phyloP scores from a whole-genome alignment of 2,329 filamentous ascomycete species.

The Plectosphaerella plurivora region DNA sequence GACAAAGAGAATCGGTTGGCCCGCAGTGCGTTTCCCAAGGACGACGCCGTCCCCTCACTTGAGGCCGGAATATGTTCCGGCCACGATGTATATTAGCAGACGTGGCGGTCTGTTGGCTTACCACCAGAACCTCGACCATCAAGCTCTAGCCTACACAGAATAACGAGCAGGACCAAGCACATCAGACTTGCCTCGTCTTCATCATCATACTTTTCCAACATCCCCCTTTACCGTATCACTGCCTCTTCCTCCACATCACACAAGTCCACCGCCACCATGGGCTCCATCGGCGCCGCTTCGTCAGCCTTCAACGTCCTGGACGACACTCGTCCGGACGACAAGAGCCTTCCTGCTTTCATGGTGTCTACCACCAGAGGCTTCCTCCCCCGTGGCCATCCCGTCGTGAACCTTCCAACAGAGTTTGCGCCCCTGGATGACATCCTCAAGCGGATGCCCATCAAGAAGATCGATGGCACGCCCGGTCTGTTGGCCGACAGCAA shows the following conservation, averaged over 20 bases:
- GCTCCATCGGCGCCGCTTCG: constrained; percentile 27
- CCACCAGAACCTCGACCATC: constrained; percentile 7
- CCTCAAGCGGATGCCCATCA: constrained; percentile 73
- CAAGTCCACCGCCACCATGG: constrained; percentile 27
- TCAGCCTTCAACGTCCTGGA: constrained; percentile 55
- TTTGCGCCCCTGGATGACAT: constrained; percentile 71
- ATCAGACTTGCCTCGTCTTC: not conserved
- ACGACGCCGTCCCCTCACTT: constrained; percentile 12
- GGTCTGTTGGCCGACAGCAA: constrained; percentile 72
- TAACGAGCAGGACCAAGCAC: not conserved
- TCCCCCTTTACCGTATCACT: constrained; percentile 11
- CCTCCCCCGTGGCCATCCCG: constrained; percentile 62
- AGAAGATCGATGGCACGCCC: constrained; percentile 65
- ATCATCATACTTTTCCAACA: constrained; percentile 14
- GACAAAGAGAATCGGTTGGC: constrained; percentile 13
- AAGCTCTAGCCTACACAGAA: constrained; percentile 1
- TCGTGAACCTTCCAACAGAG: constrained; percentile 62
- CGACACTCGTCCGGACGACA: constrained; percentile 59
- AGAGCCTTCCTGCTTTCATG: constrained; percentile 69
- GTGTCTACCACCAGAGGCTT: constrained; percentile 73
- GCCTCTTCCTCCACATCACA: constrained; percentile 3
- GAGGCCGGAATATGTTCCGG: constrained; percentile 45
- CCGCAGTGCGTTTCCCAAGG: not conserved
- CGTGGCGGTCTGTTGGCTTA: not conserved
- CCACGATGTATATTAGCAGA: constrained; percentile 43